phyloP scores from a whole-genome alignment of 176 grass and related monocot genomes.

The Aechmea fasciata region DNA sequence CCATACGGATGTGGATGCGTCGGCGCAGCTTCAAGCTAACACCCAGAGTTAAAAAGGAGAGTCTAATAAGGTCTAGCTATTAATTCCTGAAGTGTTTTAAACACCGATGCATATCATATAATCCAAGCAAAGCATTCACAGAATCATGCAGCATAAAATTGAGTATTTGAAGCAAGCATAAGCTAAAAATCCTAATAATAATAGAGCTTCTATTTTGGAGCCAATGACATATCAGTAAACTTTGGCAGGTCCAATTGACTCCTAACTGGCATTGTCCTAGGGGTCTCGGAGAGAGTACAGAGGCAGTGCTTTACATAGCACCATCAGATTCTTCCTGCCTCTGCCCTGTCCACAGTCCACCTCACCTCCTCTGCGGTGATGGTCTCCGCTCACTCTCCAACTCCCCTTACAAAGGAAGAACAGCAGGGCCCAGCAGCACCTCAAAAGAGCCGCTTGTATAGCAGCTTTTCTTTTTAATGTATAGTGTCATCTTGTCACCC shows the following conservation, averaged over 20 bases:
- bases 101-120: no score
- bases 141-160: no score
- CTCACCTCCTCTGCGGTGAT: background rate
- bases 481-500: background rate
- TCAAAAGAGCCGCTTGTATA: conserved; percentile 3
- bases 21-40: no score
- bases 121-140: no score
- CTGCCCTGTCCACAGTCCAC: background rate
- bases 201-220: background rate
- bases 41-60: no score
- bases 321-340: background rate
- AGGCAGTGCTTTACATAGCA: background rate
- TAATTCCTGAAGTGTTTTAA: no score
- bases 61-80: no score
- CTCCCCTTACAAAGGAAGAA: background rate
- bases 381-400: background rate
- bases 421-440: background rate
- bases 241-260: background rate
- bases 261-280: background rate
- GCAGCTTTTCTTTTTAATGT: background rate
- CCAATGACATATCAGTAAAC: background rate
- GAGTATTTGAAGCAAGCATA: no score
- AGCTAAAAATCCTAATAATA: no score
- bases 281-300: background rate
- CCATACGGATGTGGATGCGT: no score